These are phyloP conservation scores for Cystoderma amianthinum DNA, from an alignment of 768 basidiomycete genomes.

Conservation along the genomic window DNA sequence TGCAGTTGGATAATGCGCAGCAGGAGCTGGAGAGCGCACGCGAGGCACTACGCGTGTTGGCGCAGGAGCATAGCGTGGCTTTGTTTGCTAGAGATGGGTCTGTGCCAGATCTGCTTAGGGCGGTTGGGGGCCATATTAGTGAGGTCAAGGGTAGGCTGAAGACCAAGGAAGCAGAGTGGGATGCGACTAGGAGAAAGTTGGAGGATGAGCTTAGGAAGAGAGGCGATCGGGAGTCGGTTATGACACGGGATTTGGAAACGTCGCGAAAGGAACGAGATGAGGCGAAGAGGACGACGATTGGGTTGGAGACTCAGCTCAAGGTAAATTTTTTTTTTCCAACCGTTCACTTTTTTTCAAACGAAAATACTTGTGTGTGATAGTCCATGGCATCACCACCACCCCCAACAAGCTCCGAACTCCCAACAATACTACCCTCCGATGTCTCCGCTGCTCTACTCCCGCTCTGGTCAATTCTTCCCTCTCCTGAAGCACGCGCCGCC, in stretches of 20 bases:
- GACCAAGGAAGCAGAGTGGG: slow-evolving; percentile 41
- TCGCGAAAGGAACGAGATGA: slow-evolving; percentile 45
- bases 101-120: slow-evolving; percentile 37
- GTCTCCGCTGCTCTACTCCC: slow-evolving; percentile 60
- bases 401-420: slow-evolving; percentile 17
- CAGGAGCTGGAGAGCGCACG: slow-evolving; percentile 47
- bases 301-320: slow-evolving; percentile 35
- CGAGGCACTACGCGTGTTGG: slow-evolving; percentile 39
- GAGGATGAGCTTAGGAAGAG: slow-evolving; percentile 44
- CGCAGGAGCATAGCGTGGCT: slow-evolving; percentile 52
- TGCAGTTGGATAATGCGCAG: slow-evolving; percentile 21
- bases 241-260: slow-evolving; percentile 48
- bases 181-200: slow-evolving; percentile 31
- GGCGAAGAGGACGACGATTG: slow-evolving; percentile 23
- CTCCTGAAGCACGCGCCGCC: slow-evolving; percentile 72
- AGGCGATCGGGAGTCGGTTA: slow-evolving; percentile 36
- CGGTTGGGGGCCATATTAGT: slow-evolving; percentile 46
- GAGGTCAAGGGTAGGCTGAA: slow-evolving; percentile 38
- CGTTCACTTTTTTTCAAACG: neutral
- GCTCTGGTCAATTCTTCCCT: slow-evolving; percentile 79
- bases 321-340: slow-evolving; percentile 3
- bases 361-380: slow-evolving; percentile 3
- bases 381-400: slow-evolving; percentile 10
- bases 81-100: slow-evolving; percentile 45
- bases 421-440: slow-evolving; percentile 21